phyloP scores from a whole-genome alignment of 768 basidiomycete species.

The Lanmaoa rubissima region DNA sequence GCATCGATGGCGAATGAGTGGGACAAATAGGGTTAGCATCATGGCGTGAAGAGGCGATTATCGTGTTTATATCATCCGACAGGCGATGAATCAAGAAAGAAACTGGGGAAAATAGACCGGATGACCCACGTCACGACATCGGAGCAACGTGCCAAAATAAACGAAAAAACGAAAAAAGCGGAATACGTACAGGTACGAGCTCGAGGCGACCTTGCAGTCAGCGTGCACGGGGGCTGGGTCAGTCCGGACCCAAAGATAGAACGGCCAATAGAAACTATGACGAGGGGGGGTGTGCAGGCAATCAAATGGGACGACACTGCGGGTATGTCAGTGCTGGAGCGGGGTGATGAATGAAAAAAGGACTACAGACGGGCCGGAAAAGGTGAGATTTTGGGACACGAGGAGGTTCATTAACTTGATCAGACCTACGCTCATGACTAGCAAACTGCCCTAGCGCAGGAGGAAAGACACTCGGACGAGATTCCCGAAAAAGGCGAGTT shows the following conservation, averaged over 20 bases:
- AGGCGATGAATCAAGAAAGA: not conserved
- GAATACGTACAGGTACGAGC: no score
- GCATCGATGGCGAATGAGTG: not conserved
- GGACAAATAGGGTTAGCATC: not conserved
- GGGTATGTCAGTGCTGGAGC: not conserved
- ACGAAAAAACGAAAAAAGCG: no score
- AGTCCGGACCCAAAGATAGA: constrained; percentile 1
- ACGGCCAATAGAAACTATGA: not conserved
- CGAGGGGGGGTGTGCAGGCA: not conserved
- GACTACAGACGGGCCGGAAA: not conserved
- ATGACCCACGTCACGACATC: no score
- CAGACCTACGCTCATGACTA: not conserved
- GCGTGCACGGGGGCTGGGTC: no score
- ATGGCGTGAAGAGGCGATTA: no score
- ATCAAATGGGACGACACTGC: no score
- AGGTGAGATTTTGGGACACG: constrained; percentile 1
- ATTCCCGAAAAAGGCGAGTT: constrained; percentile 3
- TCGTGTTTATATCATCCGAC: not conserved
- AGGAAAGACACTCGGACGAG: not conserved
- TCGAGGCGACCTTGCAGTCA: no score
- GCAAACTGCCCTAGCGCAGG: no score
- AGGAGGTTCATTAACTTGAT: not conserved
- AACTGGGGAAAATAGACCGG: not conserved
- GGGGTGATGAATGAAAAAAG: not conserved
- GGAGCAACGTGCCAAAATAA: no score